A percentile compares a stretch with the other conserved stretches of the same genome.
These are phyloP conservation scores for Murraya paniculata DNA, from an alignment of 345 rosid species.

Conservation along the genomic window DNA sequence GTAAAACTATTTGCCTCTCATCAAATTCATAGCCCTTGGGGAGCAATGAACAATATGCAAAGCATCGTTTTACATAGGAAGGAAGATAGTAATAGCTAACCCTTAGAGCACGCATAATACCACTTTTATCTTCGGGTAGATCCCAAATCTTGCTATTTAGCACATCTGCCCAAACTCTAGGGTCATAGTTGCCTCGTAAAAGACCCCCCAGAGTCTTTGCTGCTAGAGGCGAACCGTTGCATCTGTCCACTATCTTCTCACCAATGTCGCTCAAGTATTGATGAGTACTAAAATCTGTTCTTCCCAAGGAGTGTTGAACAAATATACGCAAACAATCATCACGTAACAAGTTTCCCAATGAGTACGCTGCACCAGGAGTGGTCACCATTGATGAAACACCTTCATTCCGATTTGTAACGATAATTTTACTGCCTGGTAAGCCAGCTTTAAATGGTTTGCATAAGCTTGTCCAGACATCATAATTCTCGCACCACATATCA, in stretches of 20 bases:
- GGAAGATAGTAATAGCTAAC: not conserved
- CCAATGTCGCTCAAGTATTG: not conserved
- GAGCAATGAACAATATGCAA: slow-evolving; percentile 7
- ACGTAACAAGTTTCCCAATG: not conserved
- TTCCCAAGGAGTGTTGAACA: not conserved
- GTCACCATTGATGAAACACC: not conserved
- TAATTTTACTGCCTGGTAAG: not conserved
- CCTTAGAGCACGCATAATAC: not conserved
- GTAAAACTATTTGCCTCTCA: not conserved
- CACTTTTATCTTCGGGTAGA: not conserved
- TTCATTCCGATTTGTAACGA: not conserved
- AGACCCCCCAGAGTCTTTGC: not conserved
- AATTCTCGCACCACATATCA: slow-evolving; percentile 19
- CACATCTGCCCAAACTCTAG: not conserved
- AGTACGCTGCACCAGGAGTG: not conserved
- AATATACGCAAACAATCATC: not conserved
- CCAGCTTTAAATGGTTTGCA: not conserved
- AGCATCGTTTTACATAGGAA: not conserved
- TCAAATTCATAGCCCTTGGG: slow-evolving; percentile 8
- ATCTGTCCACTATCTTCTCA: not conserved
- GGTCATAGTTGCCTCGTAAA: not conserved
- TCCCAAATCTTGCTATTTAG: not conserved
- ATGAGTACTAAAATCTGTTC: not conserved
- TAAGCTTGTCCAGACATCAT: not conserved
- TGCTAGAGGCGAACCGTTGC: not conserved